Base-by-base conservation (phyloP, 495 filamentous ascomycete species). In the Xylaria longipes region DNA sequence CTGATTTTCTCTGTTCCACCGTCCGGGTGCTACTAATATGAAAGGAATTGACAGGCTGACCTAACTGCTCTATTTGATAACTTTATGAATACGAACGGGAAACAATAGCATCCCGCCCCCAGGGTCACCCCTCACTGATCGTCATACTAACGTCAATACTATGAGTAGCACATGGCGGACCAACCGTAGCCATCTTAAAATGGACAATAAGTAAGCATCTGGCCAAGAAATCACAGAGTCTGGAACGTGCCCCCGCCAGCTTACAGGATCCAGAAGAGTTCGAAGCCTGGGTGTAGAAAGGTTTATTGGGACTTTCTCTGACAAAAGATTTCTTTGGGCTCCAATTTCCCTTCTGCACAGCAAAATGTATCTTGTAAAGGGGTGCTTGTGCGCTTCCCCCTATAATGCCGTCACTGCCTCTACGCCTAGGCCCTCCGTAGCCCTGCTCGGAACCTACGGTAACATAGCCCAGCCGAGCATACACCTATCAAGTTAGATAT, bases 41-140 rank as follows among this genome's bases (percentile, higher is more conserved):
- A 41, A 41, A 62, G 15, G 33, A 41, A 4, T 35, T 15, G 7
- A 15, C 3, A 7, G 3, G 35, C 15, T 25, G 12, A 15, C 1
- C 12, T 1, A 0, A 25, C 2, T 9, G 1, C 3, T n/a, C 37
- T 63, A 37, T 63, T 20, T 5, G 8, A 37, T 12, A 9, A 20
- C 31, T 41, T 39, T 20, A 39, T 37, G 1, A 20, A 60, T 15
- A n/a, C 12, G 58, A 35, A n/a, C 60, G 60, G 60, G 60, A 63
- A 41, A 63, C 60, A 63, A 63, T 11, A 25, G 29, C 60, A n/a
- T 27, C 50, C 60, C 37, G 60, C 8, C n/a, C 60, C 60, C n/a
- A n/a, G n/a, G n/a, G n/a, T n/a, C 57, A 37, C 33, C n/a, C 58
- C 29, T 31, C 17, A 20, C 31, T 1, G 31, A 58, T 58, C 25